Evolutionary conservation across 2,329 filamentous ascomycete species (phyloP), one percentile per base, ranked within the genome.

Genomic region (Colletotrichum sp.): DNA sequence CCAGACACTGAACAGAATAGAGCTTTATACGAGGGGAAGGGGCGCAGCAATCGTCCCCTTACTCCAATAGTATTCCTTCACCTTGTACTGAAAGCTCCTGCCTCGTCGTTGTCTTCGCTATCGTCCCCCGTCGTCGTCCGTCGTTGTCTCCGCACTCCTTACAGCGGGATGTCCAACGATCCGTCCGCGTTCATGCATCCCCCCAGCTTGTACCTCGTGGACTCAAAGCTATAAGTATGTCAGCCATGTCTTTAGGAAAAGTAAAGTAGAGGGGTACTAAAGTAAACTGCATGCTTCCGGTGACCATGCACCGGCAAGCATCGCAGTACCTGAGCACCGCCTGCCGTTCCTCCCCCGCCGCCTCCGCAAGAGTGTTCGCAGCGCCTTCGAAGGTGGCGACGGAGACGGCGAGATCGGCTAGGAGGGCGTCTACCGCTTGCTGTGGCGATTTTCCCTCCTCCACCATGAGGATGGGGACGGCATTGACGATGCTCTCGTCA

Each of bases 231-330:
- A 18, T 8, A 13, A 18, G 32, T 9, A 3, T n/a, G 34, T 69
- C 27, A 75, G 22, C 34, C 10, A 22, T 52, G 43, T 8, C 43
- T 39, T 13, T 3, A 18, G 8, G 16, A 16, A 28, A 27, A 58
- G 30, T 25, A 48, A 12, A 27, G 15, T 9, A 18, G 28, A 28
- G 36, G 18, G 32, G 62, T 52, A 78, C 83, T 64, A 70, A 84
- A 83, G 81, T 82, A 77, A 84, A 85, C 61, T 81, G 77, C 3
- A 85, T 74, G 12, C 79, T 80, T 15, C 83, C 84, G 1, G 80
- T 84, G 13, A 81, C 80, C 65, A 83, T 80, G 28, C 70, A 65
- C 16, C 79, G 80, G 12, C 80, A 81, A 3, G 82, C 83, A n/a
- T 84, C 78, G 15, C 82, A 77, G 55, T 84, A 83, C 25, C 62